Evolutionary conservation across 2,329 filamentous ascomycete species (phyloP).

Genomic region (Claviceps lovelessii): DNA sequence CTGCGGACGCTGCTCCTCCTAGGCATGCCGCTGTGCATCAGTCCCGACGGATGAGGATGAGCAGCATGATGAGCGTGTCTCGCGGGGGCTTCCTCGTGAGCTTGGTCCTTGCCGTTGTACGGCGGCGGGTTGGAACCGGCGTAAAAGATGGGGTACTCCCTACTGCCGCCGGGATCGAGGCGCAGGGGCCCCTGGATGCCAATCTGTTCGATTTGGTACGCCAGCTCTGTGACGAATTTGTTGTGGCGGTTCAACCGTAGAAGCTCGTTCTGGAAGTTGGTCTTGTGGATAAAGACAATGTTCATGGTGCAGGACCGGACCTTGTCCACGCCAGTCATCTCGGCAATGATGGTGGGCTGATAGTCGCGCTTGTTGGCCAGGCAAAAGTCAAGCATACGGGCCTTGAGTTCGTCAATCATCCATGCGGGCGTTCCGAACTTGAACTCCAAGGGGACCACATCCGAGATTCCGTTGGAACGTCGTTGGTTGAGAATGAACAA

Average conservation of each 20-base stretch:
- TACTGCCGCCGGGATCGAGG: constrained; percentile 50
- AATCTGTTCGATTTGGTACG: constrained; percentile 68
- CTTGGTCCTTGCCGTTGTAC: constrained; percentile 16
- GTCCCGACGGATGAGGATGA: constrained; percentile 2
- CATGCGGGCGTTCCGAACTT: constrained; percentile 77
- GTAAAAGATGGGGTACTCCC: constrained; percentile 51
- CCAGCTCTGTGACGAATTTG: constrained; percentile 85
- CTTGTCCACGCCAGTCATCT: constrained; percentile 65
- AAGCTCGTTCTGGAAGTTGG: constrained; percentile 89
- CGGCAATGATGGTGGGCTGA: constrained; percentile 71
- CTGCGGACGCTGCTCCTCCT: constrained; percentile 8
- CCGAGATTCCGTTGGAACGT: constrained; percentile 74
- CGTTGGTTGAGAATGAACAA: constrained; percentile 93
- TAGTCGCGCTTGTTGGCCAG: constrained; percentile 77
- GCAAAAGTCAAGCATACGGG: constrained; percentile 71
- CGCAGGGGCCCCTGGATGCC: constrained; percentile 66
- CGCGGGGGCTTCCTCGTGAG: constrained; percentile 7
- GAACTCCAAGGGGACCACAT: constrained; percentile 70
- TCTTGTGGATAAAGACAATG: constrained; percentile 95
- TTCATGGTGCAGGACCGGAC: constrained; percentile 79
- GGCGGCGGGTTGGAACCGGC: constrained; percentile 21
- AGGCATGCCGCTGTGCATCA: constrained; percentile 5
- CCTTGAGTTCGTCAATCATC: constrained; percentile 69
- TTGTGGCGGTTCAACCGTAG: constrained; percentile 81
- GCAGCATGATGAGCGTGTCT: neutral